Percentiles rank a stretch among this genome's conserved stretches.
Conservation (phyloP, 1,284 basidiomycete genomes). For the Phellopilus nigrolimitatus region DNA sequence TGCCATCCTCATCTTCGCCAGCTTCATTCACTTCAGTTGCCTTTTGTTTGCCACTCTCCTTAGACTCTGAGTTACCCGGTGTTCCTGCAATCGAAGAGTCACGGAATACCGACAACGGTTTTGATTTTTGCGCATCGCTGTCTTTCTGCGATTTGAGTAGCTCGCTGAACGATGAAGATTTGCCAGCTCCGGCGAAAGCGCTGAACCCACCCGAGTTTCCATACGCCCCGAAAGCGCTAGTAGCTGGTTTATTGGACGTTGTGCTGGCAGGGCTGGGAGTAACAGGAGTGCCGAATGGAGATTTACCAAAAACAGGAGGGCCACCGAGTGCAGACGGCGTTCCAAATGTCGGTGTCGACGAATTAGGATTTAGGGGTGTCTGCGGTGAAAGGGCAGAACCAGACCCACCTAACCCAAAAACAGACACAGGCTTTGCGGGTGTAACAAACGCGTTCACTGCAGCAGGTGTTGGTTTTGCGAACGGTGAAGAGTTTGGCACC, state of each 20-base stretch:
- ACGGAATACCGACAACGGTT: slow-evolving; percentile 1
- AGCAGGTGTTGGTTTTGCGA: slow-evolving; percentile 41
- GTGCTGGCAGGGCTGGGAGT: slow-evolving; percentile 20
- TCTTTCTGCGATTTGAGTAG: slow-evolving; percentile 31
- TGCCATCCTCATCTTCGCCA: slow-evolving; percentile 24
- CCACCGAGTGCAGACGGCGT: slow-evolving; percentile 20
- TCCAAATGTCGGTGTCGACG: slow-evolving; percentile 24
- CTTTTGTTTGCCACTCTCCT: not conserved
- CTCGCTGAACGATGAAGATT: slow-evolving; percentile 36
- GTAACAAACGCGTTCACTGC: slow-evolving; percentile 35
- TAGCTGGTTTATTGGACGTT: slow-evolving; percentile 32
- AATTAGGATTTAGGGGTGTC: slow-evolving; percentile 26
- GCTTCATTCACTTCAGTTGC: not conserved
- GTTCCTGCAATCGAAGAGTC: not conserved
- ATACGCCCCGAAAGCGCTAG: slow-evolving; percentile 35
- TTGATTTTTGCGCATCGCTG: slow-evolving; percentile 16
- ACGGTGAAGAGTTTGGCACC: slow-evolving; percentile 41
- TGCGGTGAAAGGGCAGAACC: slow-evolving; percentile 12
- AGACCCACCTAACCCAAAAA: slow-evolving; percentile 20
- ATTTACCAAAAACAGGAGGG: slow-evolving; percentile 28
- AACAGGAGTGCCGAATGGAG: slow-evolving; percentile 27
- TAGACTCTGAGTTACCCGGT: not conserved
- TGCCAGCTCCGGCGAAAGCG: slow-evolving; percentile 28
- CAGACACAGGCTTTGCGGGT: slow-evolving; percentile 24
- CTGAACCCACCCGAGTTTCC: slow-evolving; percentile 38